phyloP scores from a whole-genome alignment of 768 basidiomycete species.

The Tylopilus cervinicoccineus region DNA sequence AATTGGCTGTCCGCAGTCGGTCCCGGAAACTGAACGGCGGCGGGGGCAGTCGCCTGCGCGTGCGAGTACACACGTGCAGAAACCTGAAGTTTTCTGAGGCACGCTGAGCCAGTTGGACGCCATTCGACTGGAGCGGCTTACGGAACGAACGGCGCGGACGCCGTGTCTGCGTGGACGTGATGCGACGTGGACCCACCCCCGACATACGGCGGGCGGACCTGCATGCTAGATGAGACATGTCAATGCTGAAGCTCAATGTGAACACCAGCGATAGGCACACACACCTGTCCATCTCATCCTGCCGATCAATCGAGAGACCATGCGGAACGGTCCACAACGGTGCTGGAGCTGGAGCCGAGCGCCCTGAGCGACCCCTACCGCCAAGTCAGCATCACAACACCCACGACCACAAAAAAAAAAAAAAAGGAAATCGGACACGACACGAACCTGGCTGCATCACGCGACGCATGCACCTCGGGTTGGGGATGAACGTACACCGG shows the following conservation, averaged over 20 bases:
- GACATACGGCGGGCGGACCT: background rate
- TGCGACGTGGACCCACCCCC: background rate
- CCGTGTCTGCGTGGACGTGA: background rate
- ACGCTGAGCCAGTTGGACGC: background rate
- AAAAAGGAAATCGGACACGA: no score
- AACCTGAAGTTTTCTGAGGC: background rate
- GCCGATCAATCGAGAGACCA: background rate
- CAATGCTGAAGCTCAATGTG: background rate
- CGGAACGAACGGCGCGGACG: background rate
- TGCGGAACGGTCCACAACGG: constrained; percentile 2
- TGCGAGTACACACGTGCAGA: background rate
- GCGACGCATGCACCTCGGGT: background rate
- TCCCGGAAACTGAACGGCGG: background rate
- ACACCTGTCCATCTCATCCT: constrained; percentile 5
- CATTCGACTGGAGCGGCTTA: background rate
- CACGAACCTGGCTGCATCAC: constrained; percentile 5
- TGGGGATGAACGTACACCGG: background rate
- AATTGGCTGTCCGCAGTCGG: background rate
- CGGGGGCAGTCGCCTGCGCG: background rate
- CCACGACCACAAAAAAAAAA: background rate
- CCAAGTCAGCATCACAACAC: background rate
- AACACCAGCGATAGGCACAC: background rate
- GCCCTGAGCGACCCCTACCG: constrained; percentile 5
- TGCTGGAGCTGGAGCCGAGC: background rate
- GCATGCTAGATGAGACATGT: background rate